phyloP scores from a whole-genome alignment of 2,329 filamentous ascomycete genomes.

The Penicillium sp. region DNA sequence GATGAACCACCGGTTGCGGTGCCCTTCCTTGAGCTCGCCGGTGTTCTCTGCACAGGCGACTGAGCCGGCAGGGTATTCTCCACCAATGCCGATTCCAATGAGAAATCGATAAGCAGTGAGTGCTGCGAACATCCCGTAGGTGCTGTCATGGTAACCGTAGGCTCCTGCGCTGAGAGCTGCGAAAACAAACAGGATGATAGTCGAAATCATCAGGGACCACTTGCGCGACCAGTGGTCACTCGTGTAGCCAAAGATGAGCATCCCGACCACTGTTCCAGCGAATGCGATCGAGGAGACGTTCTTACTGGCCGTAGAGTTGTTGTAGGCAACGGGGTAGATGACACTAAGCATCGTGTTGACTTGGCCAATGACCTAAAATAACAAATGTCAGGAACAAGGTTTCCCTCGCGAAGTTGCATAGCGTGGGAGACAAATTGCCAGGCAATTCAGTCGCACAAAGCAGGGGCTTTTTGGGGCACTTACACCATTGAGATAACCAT shows the following conservation, averaged over 20 bases:
- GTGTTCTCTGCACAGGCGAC: slow-evolving; percentile 83
- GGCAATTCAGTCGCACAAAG: no score
- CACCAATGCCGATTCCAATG: slow-evolving; percentile 74
- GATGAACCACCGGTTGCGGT: slow-evolving; percentile 87
- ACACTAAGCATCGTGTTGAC: slow-evolving; percentile 72
- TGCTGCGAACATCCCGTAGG: slow-evolving; percentile 71
- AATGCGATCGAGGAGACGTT: slow-evolving; percentile 83
- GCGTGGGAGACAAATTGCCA: neutral
- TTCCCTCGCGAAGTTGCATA: neutral
- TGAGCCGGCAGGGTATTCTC: slow-evolving; percentile 60
- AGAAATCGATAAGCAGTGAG: slow-evolving; percentile 85
- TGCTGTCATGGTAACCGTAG: slow-evolving; percentile 69
- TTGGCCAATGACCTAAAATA: slow-evolving; percentile 72
- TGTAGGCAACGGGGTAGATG: slow-evolving; percentile 71
- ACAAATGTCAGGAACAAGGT: neutral
- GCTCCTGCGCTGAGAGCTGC: slow-evolving; percentile 75
- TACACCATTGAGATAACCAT: slow-evolving; percentile 89
- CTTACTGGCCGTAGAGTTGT: slow-evolving; percentile 64
- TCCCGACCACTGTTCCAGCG: slow-evolving; percentile 79
- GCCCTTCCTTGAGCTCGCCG: slow-evolving; percentile 75
- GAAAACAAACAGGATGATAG: slow-evolving; percentile 80
- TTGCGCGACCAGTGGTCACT: slow-evolving; percentile 83
- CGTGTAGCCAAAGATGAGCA: slow-evolving; percentile 76
- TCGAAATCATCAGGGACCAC: slow-evolving; percentile 77
- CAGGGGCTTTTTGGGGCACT: slow-evolving; percentile 17